Evolutionary conservation across 441 rosid species (phyloP), one percentile per base, ranked within the genome.

Genomic region (Geranium incanum): DNA sequence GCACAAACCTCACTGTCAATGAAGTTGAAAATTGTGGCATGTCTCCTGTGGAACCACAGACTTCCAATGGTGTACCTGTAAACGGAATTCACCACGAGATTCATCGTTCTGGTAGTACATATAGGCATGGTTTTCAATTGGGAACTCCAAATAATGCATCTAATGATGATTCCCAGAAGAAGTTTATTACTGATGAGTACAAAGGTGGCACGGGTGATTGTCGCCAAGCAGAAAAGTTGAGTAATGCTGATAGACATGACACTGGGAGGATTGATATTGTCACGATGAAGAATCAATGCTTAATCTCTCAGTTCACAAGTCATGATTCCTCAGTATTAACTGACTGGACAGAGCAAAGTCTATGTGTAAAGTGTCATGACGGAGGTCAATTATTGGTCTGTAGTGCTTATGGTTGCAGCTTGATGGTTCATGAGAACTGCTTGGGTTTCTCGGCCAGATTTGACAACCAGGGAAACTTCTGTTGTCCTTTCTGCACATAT

Each of bases 401-500:
- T 71, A 70, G 70, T 76, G 71, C 81, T 55, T 69, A 63, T 67
- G 77, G 75, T 68, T 89, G 90, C 74, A 80, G 84, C 71, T 28
- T 87, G 75, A 76, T 66, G 43, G 81, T 86, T 81, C 89, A 87
- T 52, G 80, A 79, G 69, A 74, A 76, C 33, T 89, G 92, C 78
- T 71, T 87, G 76, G 85, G 79, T 73, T 81, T 73, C 62, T 68
- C 77, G 4, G 76, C 78, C n/a, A 72, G 23, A 55, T 81, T 81
- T 69, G 84, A 81, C 75, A 74, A 78, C 45, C 72, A 70, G 0
- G 86, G 85, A 21, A 73, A 77, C 13, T 87, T 83, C 70, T 77
- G 68, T 72, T 89, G 91, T 66, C 90, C 88, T 16, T 86, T 86
- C 75, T 89, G 91, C 77, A 74, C 84, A 55, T 86, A 80, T 83